A percentile compares a stretch with the other conserved stretches of the same genome.
Conservation (phyloP, 345 rosid genomes). For the Citrus reticulata region DNA sequence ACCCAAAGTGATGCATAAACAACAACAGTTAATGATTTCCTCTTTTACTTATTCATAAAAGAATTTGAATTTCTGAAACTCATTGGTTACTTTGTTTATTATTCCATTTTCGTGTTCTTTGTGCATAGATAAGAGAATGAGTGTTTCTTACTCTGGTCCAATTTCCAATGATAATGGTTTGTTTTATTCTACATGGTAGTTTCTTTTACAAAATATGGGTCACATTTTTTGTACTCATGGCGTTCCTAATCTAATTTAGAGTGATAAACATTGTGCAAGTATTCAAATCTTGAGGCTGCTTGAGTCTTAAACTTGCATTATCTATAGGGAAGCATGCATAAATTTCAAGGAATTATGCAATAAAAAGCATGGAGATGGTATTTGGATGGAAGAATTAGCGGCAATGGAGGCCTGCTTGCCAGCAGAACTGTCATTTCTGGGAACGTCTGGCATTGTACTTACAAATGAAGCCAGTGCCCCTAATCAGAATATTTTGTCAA, state of each 20-base stretch:
- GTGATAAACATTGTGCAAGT: background rate
- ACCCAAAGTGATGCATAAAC: background rate
- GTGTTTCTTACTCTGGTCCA: background rate
- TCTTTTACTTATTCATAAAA: background rate
- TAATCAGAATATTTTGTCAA: constrained; percentile 19
- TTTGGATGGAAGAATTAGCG: constrained; percentile 83
- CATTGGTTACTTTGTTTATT: too few species aligned
- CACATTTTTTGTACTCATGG: background rate
- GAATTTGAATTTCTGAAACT: background rate
- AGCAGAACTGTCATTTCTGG: constrained; percentile 43
- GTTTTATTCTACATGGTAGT: background rate
- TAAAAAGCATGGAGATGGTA: constrained; percentile 68
- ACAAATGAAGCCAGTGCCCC: constrained; percentile 44
- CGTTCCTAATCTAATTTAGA: background rate
- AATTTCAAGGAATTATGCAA: constrained; percentile 74
- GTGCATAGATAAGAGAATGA: background rate
- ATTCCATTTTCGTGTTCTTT: background rate
- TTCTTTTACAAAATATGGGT: background rate
- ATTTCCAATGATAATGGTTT: background rate
- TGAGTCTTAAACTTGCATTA: constrained; percentile 4
- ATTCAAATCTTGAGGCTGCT: background rate
- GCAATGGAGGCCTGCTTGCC: constrained; percentile 71
- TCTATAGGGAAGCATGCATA: constrained; percentile 61
- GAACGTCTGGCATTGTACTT: constrained; percentile 64
- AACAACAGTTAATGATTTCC: background rate